Evolutionary conservation across 1,284 basidiomycete genomes (phyloP).

Genomic region (Boletus semigastroideus): DNA sequence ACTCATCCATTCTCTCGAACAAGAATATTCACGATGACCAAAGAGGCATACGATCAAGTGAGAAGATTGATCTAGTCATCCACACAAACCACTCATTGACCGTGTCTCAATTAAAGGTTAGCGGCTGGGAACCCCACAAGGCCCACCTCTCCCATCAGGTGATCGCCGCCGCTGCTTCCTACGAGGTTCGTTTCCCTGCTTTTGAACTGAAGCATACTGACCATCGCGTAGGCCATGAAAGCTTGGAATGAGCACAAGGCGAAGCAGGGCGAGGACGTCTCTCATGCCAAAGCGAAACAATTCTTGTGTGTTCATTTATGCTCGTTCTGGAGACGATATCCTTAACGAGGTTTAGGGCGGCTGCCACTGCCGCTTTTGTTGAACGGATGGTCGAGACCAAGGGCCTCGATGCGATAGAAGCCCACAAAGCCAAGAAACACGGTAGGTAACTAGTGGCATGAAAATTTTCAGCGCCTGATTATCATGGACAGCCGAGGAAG

Average conservation of each 20-base stretch:
- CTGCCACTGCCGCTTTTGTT: slow-evolving; percentile 44
- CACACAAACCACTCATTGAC: neutral
- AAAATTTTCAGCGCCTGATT: neutral
- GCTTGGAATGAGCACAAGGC: slow-evolving; percentile 22
- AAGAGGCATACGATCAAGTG: slow-evolving; percentile 17
- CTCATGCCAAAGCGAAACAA: slow-evolving; percentile 24
- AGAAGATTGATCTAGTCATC: neutral
- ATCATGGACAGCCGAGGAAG: slow-evolving; percentile 4
- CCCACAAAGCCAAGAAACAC: slow-evolving; percentile 37
- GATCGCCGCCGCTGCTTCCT: slow-evolving; percentile 31
- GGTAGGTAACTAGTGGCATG: neutral
- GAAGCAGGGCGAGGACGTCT: slow-evolving; percentile 14
- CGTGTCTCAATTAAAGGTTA: slow-evolving; percentile 27
- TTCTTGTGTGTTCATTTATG: slow-evolving; percentile 17
- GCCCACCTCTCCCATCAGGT: slow-evolving; percentile 30
- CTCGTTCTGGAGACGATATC: neutral
- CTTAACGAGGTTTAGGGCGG: slow-evolving; percentile 18
- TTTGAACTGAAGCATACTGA: slow-evolving; percentile 3
- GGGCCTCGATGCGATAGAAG: slow-evolving; percentile 45
- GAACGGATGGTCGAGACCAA: slow-evolving; percentile 49
- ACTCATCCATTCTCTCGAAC: neutral
- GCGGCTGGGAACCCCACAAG: slow-evolving; percentile 37
- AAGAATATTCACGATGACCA: slow-evolving; percentile 14
- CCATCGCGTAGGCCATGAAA: slow-evolving; percentile 26
- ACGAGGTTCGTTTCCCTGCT: slow-evolving; percentile 14